phyloP scores from a whole-genome alignment of 306 rosid species.

The Quercus wislizeni region DNA sequence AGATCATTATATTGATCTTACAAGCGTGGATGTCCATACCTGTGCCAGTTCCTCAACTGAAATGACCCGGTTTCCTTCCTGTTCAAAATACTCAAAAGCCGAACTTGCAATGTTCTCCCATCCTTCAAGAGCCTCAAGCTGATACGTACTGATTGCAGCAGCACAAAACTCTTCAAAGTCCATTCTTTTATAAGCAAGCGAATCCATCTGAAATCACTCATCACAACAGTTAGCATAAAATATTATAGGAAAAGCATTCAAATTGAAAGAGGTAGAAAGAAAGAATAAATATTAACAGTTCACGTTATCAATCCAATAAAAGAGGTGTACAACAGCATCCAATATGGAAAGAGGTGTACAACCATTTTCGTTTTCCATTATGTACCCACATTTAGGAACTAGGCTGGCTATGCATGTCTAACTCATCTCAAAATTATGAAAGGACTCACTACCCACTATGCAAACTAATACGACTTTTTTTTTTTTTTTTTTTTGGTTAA shows the following conservation, averaged over 20 bases:
- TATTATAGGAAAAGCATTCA: conserved; percentile 5
- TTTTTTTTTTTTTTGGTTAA: too few species aligned
- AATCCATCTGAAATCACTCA: conserved; percentile 68
- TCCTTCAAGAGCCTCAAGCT: conserved; percentile 78
- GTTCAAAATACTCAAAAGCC: conserved; percentile 74
- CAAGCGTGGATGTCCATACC: conserved; percentile 43
- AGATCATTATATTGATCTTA: background rate
- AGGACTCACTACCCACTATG: background rate
- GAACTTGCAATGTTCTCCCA: conserved; percentile 79
- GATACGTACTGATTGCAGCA: conserved; percentile 82
- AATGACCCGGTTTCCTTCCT: conserved; percentile 69
- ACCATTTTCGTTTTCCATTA: conserved; percentile 4
- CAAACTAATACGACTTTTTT: too few species aligned
- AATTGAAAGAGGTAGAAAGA: background rate
- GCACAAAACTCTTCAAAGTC: conserved; percentile 94
- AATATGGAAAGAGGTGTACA: background rate
- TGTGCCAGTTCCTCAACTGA: conserved; percentile 85
- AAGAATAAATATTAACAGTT: background rate
- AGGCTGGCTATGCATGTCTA: conserved; percentile 14
- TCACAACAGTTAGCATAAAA: conserved; percentile 17
- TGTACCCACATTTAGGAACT: background rate
- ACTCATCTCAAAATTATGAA: conserved; percentile 6
- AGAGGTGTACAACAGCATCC: too few species aligned
- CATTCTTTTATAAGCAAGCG: conserved; percentile 61
- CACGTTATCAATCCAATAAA: background rate